Evolutionary conservation across 2,329 filamentous ascomycete genomes (phyloP).

Genomic region (Colletotrichum sidae): DNA sequence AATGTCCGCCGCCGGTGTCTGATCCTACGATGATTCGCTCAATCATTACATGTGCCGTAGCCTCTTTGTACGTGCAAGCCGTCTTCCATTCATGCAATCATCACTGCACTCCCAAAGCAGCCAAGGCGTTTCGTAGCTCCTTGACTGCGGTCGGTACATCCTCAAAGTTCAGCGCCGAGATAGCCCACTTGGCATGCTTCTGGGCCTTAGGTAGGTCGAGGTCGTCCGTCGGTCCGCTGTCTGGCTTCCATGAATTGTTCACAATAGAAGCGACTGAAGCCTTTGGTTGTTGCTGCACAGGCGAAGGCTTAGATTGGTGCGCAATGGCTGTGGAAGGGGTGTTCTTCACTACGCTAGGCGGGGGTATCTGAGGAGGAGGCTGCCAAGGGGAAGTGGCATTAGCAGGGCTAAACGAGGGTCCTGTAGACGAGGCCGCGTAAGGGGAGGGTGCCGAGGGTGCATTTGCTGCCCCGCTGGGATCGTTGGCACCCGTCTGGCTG

Average conservation of each 20-base stretch:
- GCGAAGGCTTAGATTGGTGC: conserved; percentile 40
- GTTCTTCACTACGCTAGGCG: conserved; percentile 4
- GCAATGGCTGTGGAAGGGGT: conserved; percentile 33
- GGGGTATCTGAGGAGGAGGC: conserved; percentile 24
- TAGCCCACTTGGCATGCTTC: conserved; percentile 97
- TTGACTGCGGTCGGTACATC: conserved; percentile 91
- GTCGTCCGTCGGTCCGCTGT: conserved; percentile 33
- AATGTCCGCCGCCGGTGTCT: background rate
- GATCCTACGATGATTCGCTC: background rate
- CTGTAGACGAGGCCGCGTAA: conserved; percentile 28
- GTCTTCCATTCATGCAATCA: too few species aligned
- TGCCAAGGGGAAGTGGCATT: conserved; percentile 26
- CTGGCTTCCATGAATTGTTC: conserved; percentile 37
- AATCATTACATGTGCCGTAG: background rate
- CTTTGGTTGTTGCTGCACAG: conserved; percentile 26
- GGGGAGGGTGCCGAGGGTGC: conserved; percentile 25
- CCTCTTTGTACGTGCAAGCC: background rate
- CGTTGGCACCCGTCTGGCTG: conserved; percentile 46
- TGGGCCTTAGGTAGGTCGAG: conserved; percentile 83
- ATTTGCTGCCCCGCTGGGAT: conserved; percentile 36
- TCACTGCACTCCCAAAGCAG: conserved; percentile 70
- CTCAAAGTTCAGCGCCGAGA: conserved; percentile 96
- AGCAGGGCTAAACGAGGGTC: conserved; percentile 28
- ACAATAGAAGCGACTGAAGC: conserved; percentile 12
- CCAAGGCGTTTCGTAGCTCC: conserved; percentile 82